Evolutionary conservation across 2,329 filamentous ascomycete genomes (phyloP), one percentile per base, ranked within the genome.

Genomic region (Fusarium austroafricanum): DNA sequence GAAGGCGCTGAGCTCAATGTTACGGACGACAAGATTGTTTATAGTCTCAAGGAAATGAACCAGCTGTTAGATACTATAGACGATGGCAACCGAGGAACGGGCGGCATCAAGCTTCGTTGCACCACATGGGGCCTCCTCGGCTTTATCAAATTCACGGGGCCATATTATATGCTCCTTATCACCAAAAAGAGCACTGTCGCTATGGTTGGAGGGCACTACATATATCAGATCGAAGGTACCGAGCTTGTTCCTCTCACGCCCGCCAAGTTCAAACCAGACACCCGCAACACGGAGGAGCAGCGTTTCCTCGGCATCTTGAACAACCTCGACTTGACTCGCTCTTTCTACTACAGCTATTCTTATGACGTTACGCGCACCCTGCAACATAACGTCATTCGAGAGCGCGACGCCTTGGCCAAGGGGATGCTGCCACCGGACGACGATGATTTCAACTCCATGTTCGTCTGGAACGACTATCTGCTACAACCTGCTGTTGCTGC

Each of bases 291-390:
- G 0, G 95, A 98, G 77, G 96, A 99, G 79, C 89, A 92, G 38
- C 90, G 95, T 28, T 98, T 97, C 74, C 84, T 98, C 33, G 87
- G 88, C 26, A 98, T 97, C 52, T 84, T 99, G 43, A 94, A 92
- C 76, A 97, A 97, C 71, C 84, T 99, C 31, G 96, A 99, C 77
- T 82, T 99, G 62, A 94, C 92, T 1, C 87, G 92, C 57, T 96
- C 92, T 0, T 99, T 99, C 78, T 99, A 99, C 79, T 99, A 97
- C 82, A 97, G 95, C 81, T 97, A 97, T 77, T 96, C 95, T 0
- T 99, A 99, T 80, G 93, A 99, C 76, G 92, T 98, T 70, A 99
- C 96, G 1, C 88, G 90, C 54, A 97, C 94, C 2, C 82, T 99
- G 45, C 96, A 99, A 77, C 89, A 95, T 75, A 99, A 99, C 74